phyloP scores from a whole-genome alignment of 2,329 filamentous ascomycete genomes.

The Colletotrichum incanum region DNA sequence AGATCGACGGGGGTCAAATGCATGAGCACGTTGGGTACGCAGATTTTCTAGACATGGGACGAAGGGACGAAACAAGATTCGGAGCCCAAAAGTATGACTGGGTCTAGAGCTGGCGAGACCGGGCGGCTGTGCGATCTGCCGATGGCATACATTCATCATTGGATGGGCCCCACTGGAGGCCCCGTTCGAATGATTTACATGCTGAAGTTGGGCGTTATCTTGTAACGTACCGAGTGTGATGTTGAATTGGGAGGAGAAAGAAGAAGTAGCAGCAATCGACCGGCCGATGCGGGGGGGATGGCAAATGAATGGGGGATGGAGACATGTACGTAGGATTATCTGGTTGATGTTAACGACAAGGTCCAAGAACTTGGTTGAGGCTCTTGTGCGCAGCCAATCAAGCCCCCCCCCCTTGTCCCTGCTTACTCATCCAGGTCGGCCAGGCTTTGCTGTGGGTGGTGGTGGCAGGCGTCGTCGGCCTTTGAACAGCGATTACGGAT shows the following conservation, averaged over 20 bases:
- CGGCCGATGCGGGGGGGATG: not conserved
- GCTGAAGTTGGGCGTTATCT: slow-evolving; percentile 18
- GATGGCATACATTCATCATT: slow-evolving; percentile 22
- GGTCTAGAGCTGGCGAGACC: slow-evolving; percentile 37
- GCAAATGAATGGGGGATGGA: too few relatives aligned
- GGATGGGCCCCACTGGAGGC: not conserved
- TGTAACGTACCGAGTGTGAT: slow-evolving; percentile 30
- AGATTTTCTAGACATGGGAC: slow-evolving; percentile 19
- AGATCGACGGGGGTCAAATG: not conserved
- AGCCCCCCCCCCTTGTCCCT: not conserved
- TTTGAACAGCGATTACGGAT: not conserved
- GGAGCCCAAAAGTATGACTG: slow-evolving; percentile 23
- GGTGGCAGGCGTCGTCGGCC: not conserved
- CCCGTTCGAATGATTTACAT: not conserved
- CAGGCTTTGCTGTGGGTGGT: not conserved
- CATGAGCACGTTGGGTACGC: slow-evolving; percentile 4
- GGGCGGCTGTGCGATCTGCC: slow-evolving; percentile 17
- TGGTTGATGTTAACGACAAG: slow-evolving; percentile 23
- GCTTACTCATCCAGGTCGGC: slow-evolving; percentile 29
- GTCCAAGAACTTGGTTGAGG: slow-evolving; percentile 31
- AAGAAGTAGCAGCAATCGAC: not conserved
- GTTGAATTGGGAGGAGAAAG: not conserved
- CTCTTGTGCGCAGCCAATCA: slow-evolving; percentile 23
- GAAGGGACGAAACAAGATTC: slow-evolving; percentile 27
- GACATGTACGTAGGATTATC: slow-evolving; percentile 2